A percentile compares a stretch with the other conserved stretches of the same genome.
These are phyloP conservation scores for Salix brachista DNA, from an alignment of 345 rosid species.

Conservation along the genomic window DNA sequence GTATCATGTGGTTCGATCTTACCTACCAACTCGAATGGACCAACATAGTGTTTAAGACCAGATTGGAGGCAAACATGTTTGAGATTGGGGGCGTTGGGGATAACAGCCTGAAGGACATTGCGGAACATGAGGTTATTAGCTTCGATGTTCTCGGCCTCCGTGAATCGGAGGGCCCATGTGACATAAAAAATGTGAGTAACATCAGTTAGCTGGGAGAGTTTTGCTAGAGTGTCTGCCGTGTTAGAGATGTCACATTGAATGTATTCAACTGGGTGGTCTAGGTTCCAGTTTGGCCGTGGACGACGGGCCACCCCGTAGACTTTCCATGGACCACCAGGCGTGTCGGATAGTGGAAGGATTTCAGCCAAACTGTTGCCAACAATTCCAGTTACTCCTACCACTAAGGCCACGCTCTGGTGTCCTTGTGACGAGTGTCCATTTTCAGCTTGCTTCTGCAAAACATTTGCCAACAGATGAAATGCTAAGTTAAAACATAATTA, in stretches of 20 bases:
- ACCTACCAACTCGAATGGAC: constrained; percentile 33
- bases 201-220: constrained; percentile 56
- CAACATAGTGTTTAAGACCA: constrained; percentile 56
- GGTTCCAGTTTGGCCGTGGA: constrained; percentile 61
- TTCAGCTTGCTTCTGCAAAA: constrained; percentile 51
- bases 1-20: constrained; percentile 38
- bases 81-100: constrained; percentile 63
- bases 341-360: constrained; percentile 74
- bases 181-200: constrained; percentile 71
- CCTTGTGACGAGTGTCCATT: constrained; percentile 24
- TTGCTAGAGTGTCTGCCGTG: constrained; percentile 31
- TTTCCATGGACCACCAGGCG: constrained; percentile 88
- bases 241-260: constrained; percentile 68
- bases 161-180: constrained; percentile 43
- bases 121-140: constrained; percentile 60
- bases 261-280: constrained; percentile 65
- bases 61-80: constrained; percentile 72
- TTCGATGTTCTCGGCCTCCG: constrained; percentile 53
- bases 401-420: constrained; percentile 58
- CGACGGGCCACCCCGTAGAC: constrained; percentile 85
- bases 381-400: constrained; percentile 74
- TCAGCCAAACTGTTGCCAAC: constrained; percentile 81
- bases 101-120: constrained; percentile 50
- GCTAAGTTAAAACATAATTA: not conserved
- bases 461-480: not conserved